Evolutionary conservation across 1,284 basidiomycete genomes (phyloP), one percentile per base, ranked within the genome.

Genomic region (Ceratobasidium sp.): DNA sequence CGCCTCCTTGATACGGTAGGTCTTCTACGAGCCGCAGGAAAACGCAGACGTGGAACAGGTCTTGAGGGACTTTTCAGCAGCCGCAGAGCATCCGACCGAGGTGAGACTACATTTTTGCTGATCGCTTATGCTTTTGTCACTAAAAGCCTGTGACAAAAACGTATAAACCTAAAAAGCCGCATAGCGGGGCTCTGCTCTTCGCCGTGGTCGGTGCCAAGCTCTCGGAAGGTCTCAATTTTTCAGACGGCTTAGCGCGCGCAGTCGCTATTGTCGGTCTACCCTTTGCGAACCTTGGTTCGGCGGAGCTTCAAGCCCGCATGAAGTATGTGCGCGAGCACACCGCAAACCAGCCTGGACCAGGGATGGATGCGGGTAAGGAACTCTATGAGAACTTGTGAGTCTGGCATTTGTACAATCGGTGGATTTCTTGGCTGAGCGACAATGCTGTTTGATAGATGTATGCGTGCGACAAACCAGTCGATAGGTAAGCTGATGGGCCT

Each of bases 191-290:
- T 0, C 79, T 96, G 36, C 82, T 96, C 5, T 89, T 99, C 73
- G 97, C 97, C 0, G 97, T 99, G 1, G 92, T 99, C 26, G 96
- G 97, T 9, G 97, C 96, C 23, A 99, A 98, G 80, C 85, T 99
- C 14, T 97, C 95, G 0, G 97, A 99, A 81, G 97, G 97, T 1
- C 88, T 99, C 77, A 99, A 99, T 81, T 99, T 99, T 80, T 88
- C 93, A 3, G 93, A 95, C 80, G 87, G 93, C 46, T 87, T 98
- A 2, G 94, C 95, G 0, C 89, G 95, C 50, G 92, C 91, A 16
- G 95, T 97, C 32, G 84, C 97, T 59, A 89, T 98, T 79, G 86
- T 94, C 60, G 97, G 97, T 1, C 86, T 99, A 32, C 97, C 97
- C 0, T 99, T 96, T 79, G 92, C 97, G 8, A 98, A 98, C 79